Evolutionary conservation across 306 rosid genomes (phyloP).

Genomic region (Elaeagnus macrophylla): DNA sequence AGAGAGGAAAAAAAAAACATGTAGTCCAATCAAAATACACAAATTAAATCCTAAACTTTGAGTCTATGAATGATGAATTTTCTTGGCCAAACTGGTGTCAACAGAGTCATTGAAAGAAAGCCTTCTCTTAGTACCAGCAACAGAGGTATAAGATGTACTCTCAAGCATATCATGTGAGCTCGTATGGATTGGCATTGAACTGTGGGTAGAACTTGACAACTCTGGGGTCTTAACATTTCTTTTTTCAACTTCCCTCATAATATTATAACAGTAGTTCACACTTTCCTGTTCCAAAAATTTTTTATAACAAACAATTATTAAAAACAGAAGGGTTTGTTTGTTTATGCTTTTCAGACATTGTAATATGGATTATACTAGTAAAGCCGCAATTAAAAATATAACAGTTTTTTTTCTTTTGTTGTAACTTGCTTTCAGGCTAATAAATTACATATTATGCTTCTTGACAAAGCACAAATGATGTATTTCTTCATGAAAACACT

Average conservation of each 20-base stretch:
- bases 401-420: too few relatives aligned
- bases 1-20: constrained; percentile 20
- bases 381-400: too few relatives aligned
- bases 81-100: constrained; percentile 31
- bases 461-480: too few relatives aligned
- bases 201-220: constrained; percentile 17
- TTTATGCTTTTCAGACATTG: too few relatives aligned
- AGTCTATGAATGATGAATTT: constrained; percentile 34
- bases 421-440: too few relatives aligned
- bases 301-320: constrained; percentile 8
- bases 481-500: too few relatives aligned
- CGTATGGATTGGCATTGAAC: constrained; percentile 30
- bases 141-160: constrained; percentile 31
- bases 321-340: neutral
- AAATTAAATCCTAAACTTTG: constrained; percentile 31
- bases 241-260: constrained; percentile 44
- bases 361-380: too few relatives aligned
- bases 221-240: constrained; percentile 45
- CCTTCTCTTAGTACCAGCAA: constrained; percentile 59
- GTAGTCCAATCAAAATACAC: constrained; percentile 45
- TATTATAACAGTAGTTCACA: constrained; percentile 51
- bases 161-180: constrained; percentile 37
- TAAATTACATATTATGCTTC: too few relatives aligned
- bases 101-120: constrained; percentile 47
- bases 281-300: constrained; percentile 49